A percentile compares a stretch with the other conserved stretches of the same genome.
phyloP scores from a whole-genome alignment of 306 rosid species.

The Quercus suber region DNA sequence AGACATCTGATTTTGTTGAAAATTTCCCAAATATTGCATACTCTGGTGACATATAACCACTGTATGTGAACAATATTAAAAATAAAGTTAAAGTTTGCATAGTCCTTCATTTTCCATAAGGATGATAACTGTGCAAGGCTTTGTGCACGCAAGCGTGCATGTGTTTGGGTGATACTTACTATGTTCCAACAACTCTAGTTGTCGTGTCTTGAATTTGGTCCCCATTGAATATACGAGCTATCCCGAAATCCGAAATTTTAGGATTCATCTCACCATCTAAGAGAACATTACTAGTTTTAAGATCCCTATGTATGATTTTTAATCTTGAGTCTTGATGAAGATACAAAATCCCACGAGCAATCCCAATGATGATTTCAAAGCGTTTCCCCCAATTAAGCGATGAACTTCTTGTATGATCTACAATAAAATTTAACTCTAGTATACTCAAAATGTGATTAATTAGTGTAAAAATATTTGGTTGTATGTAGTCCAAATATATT shows the following conservation, averaged over 20 bases:
- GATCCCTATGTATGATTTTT: constrained; percentile 38
- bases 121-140: neutral
- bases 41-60: constrained; percentile 43
- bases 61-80: constrained; percentile 7
- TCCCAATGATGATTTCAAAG: neutral
- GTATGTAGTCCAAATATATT: too few species aligned
- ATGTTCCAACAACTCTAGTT: constrained; percentile 40
- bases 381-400: constrained; percentile 34
- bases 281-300: constrained; percentile 39
- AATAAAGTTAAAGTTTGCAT: too few species aligned
- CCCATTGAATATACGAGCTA: constrained; percentile 41
- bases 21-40: constrained; percentile 35
- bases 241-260: constrained; percentile 41
- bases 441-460: too few species aligned
- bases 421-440: neutral
- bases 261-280: constrained; percentile 39
- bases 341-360: constrained; percentile 1
- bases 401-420: constrained; percentile 24
- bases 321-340: constrained; percentile 8
- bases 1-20: constrained; percentile 35
- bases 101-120: too few species aligned
- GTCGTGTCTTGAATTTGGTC: constrained; percentile 40
- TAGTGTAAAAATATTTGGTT: too few species aligned
- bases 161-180: constrained; percentile 21
- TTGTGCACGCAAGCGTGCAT: neutral